Percentiles rank a stretch among this genome's conserved stretches.
Evolutionary conservation across 768 basidiomycete genomes (phyloP).

Genomic region (Lactarius hengduanensis): DNA sequence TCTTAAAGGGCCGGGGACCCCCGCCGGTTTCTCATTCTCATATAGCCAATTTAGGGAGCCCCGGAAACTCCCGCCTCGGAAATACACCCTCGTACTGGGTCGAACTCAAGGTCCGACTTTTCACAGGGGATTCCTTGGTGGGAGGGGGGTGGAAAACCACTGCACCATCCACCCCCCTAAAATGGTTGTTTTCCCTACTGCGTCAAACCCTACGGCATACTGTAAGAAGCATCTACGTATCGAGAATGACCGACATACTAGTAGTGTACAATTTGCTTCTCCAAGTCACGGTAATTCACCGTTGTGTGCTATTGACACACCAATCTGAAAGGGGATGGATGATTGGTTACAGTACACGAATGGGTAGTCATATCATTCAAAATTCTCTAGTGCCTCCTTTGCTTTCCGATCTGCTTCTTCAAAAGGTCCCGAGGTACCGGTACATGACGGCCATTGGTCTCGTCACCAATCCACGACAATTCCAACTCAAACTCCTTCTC

Average conservation of each 20-base stretch:
- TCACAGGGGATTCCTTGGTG: no score
- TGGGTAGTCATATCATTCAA: constrained; percentile 42
- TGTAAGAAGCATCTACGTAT: no score
- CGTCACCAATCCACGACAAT: constrained; percentile 92
- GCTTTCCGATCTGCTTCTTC: constrained; percentile 86
- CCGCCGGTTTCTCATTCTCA: no score
- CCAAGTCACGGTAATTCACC: neutral
- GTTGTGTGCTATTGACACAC: neutral
- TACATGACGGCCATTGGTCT: constrained; percentile 75
- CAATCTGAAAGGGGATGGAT: constrained; percentile 2
- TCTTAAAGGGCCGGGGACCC: no score
- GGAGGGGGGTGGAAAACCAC: no score
- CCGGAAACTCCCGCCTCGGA: no score
- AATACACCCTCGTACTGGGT: no score
- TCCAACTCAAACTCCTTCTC: constrained; percentile 99
- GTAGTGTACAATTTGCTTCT: neutral
- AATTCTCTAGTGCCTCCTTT: constrained; percentile 77
- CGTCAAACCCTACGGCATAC: neutral
- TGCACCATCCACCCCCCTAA: no score
- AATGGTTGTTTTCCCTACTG: neutral
- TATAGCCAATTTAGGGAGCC: no score
- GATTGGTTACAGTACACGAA: constrained; percentile 31
- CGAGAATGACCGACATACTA: neutral
- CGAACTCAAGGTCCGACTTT: no score
- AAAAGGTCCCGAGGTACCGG: constrained; percentile 82